Evolutionary conservation across 768 basidiomycete genomes (phyloP).

Genomic region (Favolaschia claudopus): DNA sequence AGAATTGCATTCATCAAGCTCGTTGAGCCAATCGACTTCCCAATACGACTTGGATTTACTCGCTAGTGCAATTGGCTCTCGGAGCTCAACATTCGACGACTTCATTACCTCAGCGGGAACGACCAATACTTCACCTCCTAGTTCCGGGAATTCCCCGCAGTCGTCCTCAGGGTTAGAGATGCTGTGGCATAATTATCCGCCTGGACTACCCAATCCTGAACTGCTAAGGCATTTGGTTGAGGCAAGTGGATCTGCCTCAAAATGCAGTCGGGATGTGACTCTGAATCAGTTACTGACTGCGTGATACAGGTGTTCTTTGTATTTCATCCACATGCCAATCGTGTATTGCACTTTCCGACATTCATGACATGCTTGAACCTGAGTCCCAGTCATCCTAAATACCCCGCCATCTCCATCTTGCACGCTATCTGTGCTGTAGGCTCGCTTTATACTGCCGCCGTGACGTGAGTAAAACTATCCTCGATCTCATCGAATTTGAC

Average conservation of each 20-base stretch:
- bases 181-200: constrained; percentile 68
- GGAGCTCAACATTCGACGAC: constrained; percentile 10
- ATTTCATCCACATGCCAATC: constrained; percentile 76
- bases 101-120: constrained; percentile 14
- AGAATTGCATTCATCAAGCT: constrained; percentile 36
- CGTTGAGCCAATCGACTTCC: constrained; percentile 11
- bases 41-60: constrained; percentile 13
- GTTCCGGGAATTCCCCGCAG: constrained; percentile 19
- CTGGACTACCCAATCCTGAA: constrained; percentile 65
- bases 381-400: constrained; percentile 73
- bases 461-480: constrained; percentile 63
- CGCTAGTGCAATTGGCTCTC: constrained; percentile 3
- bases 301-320: constrained; percentile 86
- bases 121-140: background rate
- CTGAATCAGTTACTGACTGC: constrained; percentile 67
- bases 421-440: constrained; percentile 90
- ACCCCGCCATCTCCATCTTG: constrained; percentile 73
- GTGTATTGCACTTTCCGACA: constrained; percentile 70
- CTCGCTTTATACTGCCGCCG: constrained; percentile 76
- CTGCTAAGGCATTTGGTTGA: constrained; percentile 62
- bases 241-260: background rate
- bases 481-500: too few relatives aligned
- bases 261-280: background rate
- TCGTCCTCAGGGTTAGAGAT: constrained; percentile 43
- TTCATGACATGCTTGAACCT: constrained; percentile 72